phyloP scores from a whole-genome alignment of 768 basidiomycete genomes.

The Suillus hirtellus region DNA sequence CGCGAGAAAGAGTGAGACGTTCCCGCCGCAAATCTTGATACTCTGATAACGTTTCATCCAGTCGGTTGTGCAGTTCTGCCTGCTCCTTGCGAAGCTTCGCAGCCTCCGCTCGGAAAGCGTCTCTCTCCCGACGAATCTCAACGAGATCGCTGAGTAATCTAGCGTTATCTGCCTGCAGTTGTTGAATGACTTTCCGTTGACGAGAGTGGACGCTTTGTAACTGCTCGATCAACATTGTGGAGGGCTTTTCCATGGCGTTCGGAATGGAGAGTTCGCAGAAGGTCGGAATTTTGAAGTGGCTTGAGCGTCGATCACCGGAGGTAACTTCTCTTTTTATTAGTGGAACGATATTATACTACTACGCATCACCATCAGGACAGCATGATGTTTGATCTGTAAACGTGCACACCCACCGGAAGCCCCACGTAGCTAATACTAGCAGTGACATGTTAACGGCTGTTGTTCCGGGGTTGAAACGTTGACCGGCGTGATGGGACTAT shows the following conservation, averaged over 20 bases:
- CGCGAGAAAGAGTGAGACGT: constrained; percentile 18
- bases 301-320: not conserved
- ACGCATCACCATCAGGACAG: constrained; percentile 7
- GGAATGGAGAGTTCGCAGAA: not conserved
- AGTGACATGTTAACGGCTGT: not conserved
- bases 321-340: constrained; percentile 1
- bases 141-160: constrained; percentile 25
- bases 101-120: constrained; percentile 23
- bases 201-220: constrained; percentile 25
- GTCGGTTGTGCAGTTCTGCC: constrained; percentile 21
- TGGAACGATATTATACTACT: not conserved
- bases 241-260: constrained; percentile 15
- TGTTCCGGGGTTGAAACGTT: not conserved
- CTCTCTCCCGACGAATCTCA: constrained; percentile 30
- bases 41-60: constrained; percentile 22
- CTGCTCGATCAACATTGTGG: constrained; percentile 24
- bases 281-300: not conserved
- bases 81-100: constrained; percentile 24
- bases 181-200: constrained; percentile 27
- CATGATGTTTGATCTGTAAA: not conserved
- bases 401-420: not conserved
- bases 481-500: constrained; percentile 3
- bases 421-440: not conserved
- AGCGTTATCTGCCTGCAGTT: constrained; percentile 27
- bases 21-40: constrained; percentile 27